These are phyloP conservation scores for Dichomitus squalens DNA, from an alignment of 1,284 basidiomycete genomes.

Conservation along the genomic window DNA sequence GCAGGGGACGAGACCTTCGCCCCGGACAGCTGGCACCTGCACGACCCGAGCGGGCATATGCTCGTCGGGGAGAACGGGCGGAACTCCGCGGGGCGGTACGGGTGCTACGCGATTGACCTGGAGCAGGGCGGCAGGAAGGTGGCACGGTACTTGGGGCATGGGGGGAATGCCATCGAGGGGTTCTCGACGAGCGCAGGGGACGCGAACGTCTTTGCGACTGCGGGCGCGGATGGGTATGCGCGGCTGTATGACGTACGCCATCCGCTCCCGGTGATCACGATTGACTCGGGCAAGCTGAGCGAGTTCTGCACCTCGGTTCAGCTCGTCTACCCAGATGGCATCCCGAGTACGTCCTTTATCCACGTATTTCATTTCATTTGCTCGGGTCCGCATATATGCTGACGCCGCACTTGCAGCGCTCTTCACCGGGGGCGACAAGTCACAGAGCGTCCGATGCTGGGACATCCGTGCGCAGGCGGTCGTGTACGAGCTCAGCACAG, in stretches of 20 bases:
- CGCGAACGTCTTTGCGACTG: slow-evolving; percentile 39
- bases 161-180: slow-evolving; percentile 28
- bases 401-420: slow-evolving; percentile 26
- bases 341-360: slow-evolving; percentile 30
- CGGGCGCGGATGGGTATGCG: slow-evolving; percentile 38
- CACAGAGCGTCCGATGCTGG: slow-evolving; percentile 40
- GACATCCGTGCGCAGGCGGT: slow-evolving; percentile 38
- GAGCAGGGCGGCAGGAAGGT: slow-evolving; percentile 33
- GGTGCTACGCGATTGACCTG: slow-evolving; percentile 36
- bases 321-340: slow-evolving; percentile 27
- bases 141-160: slow-evolving; percentile 41
- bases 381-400: background rate
- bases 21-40: slow-evolving; percentile 33
- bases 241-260: slow-evolving; percentile 41
- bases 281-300: slow-evolving; percentile 20
- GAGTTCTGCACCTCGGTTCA: slow-evolving; percentile 20
- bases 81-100: slow-evolving; percentile 22
- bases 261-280: slow-evolving; percentile 27
- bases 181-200: slow-evolving; percentile 39
- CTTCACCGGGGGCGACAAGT: slow-evolving; percentile 33
- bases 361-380: background rate
- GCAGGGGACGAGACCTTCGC: slow-evolving; percentile 13
- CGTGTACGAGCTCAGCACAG: slow-evolving; percentile 44
- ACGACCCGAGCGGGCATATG: slow-evolving; percentile 33
- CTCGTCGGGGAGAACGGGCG: slow-evolving; percentile 27